Base-by-base conservation (phyloP, 345 rosid species). In the Eutrema japonicum region DNA sequence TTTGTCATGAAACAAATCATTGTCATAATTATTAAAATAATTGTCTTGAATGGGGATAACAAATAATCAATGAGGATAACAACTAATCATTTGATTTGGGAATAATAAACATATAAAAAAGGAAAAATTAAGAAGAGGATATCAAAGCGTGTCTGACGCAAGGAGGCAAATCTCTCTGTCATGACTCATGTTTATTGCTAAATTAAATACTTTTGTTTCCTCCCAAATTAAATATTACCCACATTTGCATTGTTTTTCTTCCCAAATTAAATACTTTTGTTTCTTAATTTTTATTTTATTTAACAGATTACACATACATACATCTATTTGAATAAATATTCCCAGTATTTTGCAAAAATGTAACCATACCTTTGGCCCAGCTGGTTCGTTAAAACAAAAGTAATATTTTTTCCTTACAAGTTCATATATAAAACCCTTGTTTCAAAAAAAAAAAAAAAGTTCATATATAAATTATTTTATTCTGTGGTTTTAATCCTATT, bases 91-190 rank as follows among this genome's bases (percentile, higher is more conserved):
- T 74, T 74, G 78, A 74, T 59, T 68, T 43, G 68, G 32, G 47
- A 59, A 59, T 60, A 55, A 47, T 65, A 68, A 75, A 68, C 47
- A 75, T 59, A 51, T 55, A 42, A 13, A 67, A 50, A 58, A 12
- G 16, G 22, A 30, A 50, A 49, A 42, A 75, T 42, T 48, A 74
- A 45, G 69, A 59, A 61, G 56, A 51, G 10, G 4, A 69, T 69
- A 62, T 69, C 16, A 62, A 76, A 68, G 79, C 74, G 70, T 75
- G 79, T 75, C 79, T 75, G 79, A 68, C 59, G 75, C 70, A 4
- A 69, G 75, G 75, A 76, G 70, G 75, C 79, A 76, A 76, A 69
- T 76, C 65, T 54, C 65, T 69, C 75, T 76, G 79, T 69, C 79
- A 68, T 68, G 69, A 68, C 64, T 52, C 64, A 68, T 38, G 40